A percentile compares a stretch with the other conserved stretches of the same genome.
phyloP scores from a whole-genome alignment of 768 basidiomycete species.

The Lentinula aciculospora region DNA sequence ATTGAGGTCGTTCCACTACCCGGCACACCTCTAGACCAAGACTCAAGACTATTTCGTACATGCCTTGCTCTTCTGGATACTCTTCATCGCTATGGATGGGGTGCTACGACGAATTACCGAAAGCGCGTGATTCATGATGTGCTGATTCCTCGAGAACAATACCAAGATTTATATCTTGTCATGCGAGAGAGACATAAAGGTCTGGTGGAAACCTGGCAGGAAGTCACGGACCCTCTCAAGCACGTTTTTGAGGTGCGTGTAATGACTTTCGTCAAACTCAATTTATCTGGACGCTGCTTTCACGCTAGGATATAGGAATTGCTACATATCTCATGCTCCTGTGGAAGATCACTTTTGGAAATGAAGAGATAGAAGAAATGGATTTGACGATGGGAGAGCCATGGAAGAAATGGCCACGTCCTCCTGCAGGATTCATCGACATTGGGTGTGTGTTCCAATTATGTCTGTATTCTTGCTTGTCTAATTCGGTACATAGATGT shows the following conservation, averaged over 20 bases:
- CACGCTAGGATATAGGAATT: conserved; percentile 81
- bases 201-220: conserved; percentile 69
- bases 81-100: conserved; percentile 86
- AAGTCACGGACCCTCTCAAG: conserved; percentile 81
- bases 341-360: conserved; percentile 71
- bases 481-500: conserved; percentile 42
- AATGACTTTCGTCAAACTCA: not conserved
- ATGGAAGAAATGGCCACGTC: conserved; percentile 74
- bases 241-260: conserved; percentile 79
- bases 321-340: conserved; percentile 89
- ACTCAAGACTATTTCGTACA: conserved; percentile 74
- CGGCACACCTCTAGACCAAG: conserved; percentile 39
- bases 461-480: not conserved
- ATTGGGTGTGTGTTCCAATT: conserved; percentile 53
- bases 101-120: conserved; percentile 72
- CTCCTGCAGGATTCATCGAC: conserved; percentile 83
- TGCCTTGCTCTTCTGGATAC: conserved; percentile 77
- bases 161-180: conserved; percentile 86
- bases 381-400: conserved; percentile 25
- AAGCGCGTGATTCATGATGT: conserved; percentile 85
- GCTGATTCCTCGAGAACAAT: conserved; percentile 66
- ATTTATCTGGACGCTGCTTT: not conserved
- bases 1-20: conserved; percentile 56
- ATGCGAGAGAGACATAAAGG: conserved; percentile 84
- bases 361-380: not conserved